Percentiles rank a stretch among this genome's conserved stretches.
Evolutionary conservation across 148 eudicot genomes (phyloP).

Genomic region (Fagopyrum homotropicum): DNA sequence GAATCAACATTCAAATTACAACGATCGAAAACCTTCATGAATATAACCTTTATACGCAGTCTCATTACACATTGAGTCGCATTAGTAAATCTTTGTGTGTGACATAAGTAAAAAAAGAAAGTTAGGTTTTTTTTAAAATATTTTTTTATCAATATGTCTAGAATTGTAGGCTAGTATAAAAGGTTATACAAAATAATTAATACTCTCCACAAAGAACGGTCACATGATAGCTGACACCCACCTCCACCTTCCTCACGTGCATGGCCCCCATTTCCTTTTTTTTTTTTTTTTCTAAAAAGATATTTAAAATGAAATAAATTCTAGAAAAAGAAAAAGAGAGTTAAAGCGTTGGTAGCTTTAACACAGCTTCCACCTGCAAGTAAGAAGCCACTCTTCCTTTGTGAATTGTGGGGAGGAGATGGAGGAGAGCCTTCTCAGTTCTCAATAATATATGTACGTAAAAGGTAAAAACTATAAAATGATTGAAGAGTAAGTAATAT

Average conservation of each 20-base stretch:
- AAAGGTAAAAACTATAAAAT: no score
- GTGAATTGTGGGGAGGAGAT: neutral
- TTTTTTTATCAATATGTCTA: no score
- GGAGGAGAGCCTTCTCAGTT: neutral
- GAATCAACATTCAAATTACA: no score
- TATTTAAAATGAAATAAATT: no score
- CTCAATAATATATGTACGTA: no score
- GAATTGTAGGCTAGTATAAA: neutral
- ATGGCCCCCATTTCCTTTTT: slow-evolving; percentile 45
- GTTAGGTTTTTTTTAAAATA: no score
- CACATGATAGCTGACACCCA: slow-evolving; percentile 85
- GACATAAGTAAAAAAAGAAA: no score
- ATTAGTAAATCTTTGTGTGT: no score
- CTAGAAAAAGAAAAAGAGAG: neutral
- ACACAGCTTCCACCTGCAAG: neutral
- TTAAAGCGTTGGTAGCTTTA: neutral
- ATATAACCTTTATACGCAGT: no score
- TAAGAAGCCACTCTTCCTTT: neutral
- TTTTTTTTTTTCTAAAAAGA: neutral
- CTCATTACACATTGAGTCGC: no score
- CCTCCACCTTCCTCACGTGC: slow-evolving; percentile 82
- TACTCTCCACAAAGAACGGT: slow-evolving; percentile 21
- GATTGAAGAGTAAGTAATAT: neutral
- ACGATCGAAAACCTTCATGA: no score
- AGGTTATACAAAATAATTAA: neutral